phyloP scores from a whole-genome alignment of 495 filamentous ascomycete genomes.

The Alectoria sarmentosa region DNA sequence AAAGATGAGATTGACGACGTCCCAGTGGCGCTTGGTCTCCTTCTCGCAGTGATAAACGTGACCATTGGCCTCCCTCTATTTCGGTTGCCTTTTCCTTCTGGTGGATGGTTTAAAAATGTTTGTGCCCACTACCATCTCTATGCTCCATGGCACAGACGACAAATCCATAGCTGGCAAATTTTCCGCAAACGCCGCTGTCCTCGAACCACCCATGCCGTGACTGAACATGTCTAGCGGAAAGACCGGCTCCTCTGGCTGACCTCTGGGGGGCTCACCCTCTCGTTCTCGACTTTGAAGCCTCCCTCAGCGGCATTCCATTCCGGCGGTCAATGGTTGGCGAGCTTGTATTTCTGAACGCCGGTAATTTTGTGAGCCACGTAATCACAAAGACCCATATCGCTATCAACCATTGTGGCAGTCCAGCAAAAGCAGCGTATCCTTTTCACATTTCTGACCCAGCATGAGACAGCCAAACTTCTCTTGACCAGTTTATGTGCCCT shows the following conservation, averaged over 20 bases:
- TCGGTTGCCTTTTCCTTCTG: constrained; percentile 26
- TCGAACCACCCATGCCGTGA: constrained; percentile 39
- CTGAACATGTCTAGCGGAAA: constrained; percentile 42
- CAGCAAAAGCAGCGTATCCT: constrained; percentile 48
- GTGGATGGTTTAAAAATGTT: constrained; percentile 36
- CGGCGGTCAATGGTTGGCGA: constrained; percentile 38
- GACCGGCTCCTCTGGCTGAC: constrained; percentile 5
- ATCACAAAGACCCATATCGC: constrained; percentile 42
- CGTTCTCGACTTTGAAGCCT: constrained; percentile 30
- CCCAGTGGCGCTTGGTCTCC: constrained; percentile 28
- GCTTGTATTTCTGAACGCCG: constrained; percentile 47
- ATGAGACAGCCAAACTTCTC: constrained; percentile 48
- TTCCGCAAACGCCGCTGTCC: constrained; percentile 37
- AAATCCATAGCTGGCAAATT: constrained; percentile 42
- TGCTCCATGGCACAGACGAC: constrained; percentile 40
- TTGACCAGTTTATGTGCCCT: constrained; percentile 32
- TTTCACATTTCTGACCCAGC: constrained; percentile 42
- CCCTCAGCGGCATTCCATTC: constrained; percentile 23
- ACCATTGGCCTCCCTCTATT: constrained; percentile 25
- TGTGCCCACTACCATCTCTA: constrained; percentile 38
- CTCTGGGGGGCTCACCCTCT: constrained; percentile 27
- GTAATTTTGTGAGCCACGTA: constrained; percentile 51
- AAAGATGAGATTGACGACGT: constrained; percentile 39
- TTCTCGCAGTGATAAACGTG: constrained; percentile 17
- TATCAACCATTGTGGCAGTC: constrained; percentile 34